Base-by-base conservation (phyloP, 768 basidiomycete species). In the Termitomyces sp. region DNA sequence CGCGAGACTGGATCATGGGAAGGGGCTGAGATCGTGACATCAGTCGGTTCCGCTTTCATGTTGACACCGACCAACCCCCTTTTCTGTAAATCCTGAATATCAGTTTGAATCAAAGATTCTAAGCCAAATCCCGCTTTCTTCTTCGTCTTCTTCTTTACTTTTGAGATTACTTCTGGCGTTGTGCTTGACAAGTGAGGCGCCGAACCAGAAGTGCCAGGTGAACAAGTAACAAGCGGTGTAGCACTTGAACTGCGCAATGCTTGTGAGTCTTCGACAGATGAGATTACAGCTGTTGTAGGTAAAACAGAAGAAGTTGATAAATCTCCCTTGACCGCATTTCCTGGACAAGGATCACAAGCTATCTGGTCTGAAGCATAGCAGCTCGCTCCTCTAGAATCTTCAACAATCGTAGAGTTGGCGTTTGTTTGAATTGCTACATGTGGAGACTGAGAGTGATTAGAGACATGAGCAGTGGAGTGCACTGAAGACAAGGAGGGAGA, bases 41-140 rank as follows among this genome's bases (percentile, higher is more conserved):
- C 59, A 30, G 41, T 56, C 28, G 54, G 30, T 44, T 63, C 62
- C 23, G 36, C 38, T 26, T 65, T 62, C 5, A 60, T 40, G 14
- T 23, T 33, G 20, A 47, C 49, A 26, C 40, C 61, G 20, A 30
- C 28, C 40, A 41, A 28, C 40, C 53, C 53, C 28, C 61, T 55
- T 48, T 63, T 62, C 35, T 56, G 61, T 32, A 66, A 50, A 38
- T 66, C 63, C 41, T 66, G 51, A 5, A 66, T 32, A 46, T 66
- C 65, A 51, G 59, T 50, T 40, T 62, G 59, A 14, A 66, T 59
- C 28, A 64, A 52, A 7, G 56, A 55, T 14, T 64, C 55, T 14
- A 66, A 43, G 16, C 36, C 54, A 14, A 62, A 41, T 18, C 50
- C 46, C 4, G 43, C 32, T 55, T 58, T 63, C 51, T 61, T 66